phyloP scores from a whole-genome alignment of 345 rosid genomes.

The Eucalyptus sp. region DNA sequence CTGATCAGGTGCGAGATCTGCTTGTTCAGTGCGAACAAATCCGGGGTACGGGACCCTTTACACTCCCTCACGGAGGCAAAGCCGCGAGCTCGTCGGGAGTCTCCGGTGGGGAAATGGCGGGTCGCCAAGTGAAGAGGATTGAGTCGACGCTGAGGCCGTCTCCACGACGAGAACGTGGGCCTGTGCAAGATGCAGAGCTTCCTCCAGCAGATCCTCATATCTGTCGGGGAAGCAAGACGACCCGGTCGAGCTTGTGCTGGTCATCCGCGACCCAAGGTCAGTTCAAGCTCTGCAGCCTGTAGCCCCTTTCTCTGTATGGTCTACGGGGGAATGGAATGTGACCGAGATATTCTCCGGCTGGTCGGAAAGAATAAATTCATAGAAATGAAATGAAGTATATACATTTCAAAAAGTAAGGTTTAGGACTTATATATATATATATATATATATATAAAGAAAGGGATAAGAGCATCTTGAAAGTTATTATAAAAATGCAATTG shows the following conservation, averaged over 20 bases:
- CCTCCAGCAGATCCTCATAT: background rate
- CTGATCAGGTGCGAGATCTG: slow-evolving; percentile 33
- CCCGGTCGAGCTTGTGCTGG: background rate
- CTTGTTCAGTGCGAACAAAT: slow-evolving; percentile 22
- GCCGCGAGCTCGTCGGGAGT: background rate
- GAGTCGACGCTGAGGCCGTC: background rate
- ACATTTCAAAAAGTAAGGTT: background rate
- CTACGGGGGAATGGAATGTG: background rate
- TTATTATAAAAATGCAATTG: too few relatives aligned
- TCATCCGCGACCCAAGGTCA: background rate
- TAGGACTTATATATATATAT: background rate
- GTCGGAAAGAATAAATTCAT: background rate
- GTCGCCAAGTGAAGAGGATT: background rate
- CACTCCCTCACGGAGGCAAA: background rate
- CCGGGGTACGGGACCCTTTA: background rate
- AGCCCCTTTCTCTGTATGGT: background rate
- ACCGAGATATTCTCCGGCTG: background rate
- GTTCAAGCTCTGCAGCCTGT: background rate
- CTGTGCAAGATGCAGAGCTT: background rate
- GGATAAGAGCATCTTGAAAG: too few relatives aligned
- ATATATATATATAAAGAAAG: too few relatives aligned
- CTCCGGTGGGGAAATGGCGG: background rate
- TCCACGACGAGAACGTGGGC: background rate
- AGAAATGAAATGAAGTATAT: background rate
- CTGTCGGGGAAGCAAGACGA: background rate